phyloP scores from a whole-genome alignment of 2,329 filamentous ascomycete species.

The Pestalotiopsis fici region DNA sequence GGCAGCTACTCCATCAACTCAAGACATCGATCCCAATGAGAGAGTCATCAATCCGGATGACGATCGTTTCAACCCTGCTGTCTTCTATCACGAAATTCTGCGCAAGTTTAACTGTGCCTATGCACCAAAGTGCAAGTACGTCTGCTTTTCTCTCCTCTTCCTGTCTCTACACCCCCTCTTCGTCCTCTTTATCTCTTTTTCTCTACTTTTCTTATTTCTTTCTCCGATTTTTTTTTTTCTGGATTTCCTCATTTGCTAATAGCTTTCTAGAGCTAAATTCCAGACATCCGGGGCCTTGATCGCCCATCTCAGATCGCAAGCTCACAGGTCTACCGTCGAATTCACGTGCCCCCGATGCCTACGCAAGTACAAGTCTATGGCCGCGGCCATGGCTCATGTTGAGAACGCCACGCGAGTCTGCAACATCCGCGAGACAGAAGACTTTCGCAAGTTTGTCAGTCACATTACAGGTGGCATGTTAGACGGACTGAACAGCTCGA shows the following conservation, averaged over 20 bases:
- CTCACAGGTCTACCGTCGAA: slow-evolving; percentile 35
- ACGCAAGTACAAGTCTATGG: slow-evolving; percentile 38
- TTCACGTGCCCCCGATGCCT: slow-evolving; percentile 47
- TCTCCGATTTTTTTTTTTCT: too few species aligned
- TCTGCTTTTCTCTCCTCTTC: slow-evolving; percentile 12
- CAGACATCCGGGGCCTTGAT: slow-evolving; percentile 31
- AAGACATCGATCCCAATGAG: slow-evolving; percentile 9
- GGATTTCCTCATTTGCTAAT: background rate
- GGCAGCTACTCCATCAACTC: slow-evolving; percentile 10
- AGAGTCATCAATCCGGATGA: slow-evolving; percentile 45
- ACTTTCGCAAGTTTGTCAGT: slow-evolving; percentile 37
- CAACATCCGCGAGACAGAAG: slow-evolving; percentile 40
- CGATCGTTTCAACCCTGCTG: slow-evolving; percentile 44
- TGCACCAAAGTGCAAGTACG: slow-evolving; percentile 47
- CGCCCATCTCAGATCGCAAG: slow-evolving; percentile 44
- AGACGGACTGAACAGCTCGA: slow-evolving; percentile 20
- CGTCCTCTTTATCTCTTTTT: too few species aligned
- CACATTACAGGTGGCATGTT: slow-evolving; percentile 40
- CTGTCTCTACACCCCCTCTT: too few species aligned
- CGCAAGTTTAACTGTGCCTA: slow-evolving; percentile 56
- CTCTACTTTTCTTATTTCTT: too few species aligned
- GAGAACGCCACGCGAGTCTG: slow-evolving; percentile 45
- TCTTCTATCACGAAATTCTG: slow-evolving; percentile 45
- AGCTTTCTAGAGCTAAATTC: slow-evolving; percentile 42
- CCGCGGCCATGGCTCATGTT: slow-evolving; percentile 48